Conservation (phyloP, 441 rosid species). For the Pelargonium fulgidum region DNA sequence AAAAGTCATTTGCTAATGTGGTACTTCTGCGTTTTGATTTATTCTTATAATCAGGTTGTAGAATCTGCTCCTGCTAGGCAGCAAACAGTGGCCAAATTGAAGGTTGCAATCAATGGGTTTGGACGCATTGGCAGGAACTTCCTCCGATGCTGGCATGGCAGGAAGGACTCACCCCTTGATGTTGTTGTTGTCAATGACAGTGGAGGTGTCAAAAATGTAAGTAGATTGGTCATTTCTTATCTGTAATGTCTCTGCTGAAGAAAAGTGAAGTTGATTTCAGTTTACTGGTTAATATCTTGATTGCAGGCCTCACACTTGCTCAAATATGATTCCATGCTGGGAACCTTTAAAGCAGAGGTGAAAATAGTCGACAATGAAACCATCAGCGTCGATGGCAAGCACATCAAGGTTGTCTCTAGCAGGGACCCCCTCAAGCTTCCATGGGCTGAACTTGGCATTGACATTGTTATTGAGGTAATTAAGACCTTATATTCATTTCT, state of each 20-base stretch:
- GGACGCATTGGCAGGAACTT: constrained; percentile 97
- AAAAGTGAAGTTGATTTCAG: background rate
- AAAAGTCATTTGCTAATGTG: background rate
- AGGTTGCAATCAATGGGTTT: constrained; percentile 93
- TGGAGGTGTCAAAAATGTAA: constrained; percentile 93
- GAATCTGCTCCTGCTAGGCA: constrained; percentile 47
- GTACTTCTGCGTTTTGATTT: background rate
- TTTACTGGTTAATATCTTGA: background rate
- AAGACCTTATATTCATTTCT: background rate
- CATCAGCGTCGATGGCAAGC: constrained; percentile 82
- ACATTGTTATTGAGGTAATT: constrained; percentile 85
- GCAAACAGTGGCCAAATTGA: constrained; percentile 73
- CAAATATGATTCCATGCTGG: constrained; percentile 91
- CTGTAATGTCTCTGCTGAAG: background rate
- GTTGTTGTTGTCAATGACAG: constrained; percentile 90
- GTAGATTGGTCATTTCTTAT: constrained; percentile 15
- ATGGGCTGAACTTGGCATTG: constrained; percentile 92
- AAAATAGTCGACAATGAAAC: constrained; percentile 64
- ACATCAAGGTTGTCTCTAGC: constrained; percentile 71
- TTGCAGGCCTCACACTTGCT: constrained; percentile 86
- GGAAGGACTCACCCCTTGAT: constrained; percentile 87
- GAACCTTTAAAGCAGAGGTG: constrained; percentile 88
- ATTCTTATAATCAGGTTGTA: constrained; percentile 34
- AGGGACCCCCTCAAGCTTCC: constrained; percentile 97
- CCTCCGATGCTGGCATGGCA: constrained; percentile 94